Conservation (phyloP, 2,329 filamentous ascomycete genomes). For the Neonectria punicea region DNA sequence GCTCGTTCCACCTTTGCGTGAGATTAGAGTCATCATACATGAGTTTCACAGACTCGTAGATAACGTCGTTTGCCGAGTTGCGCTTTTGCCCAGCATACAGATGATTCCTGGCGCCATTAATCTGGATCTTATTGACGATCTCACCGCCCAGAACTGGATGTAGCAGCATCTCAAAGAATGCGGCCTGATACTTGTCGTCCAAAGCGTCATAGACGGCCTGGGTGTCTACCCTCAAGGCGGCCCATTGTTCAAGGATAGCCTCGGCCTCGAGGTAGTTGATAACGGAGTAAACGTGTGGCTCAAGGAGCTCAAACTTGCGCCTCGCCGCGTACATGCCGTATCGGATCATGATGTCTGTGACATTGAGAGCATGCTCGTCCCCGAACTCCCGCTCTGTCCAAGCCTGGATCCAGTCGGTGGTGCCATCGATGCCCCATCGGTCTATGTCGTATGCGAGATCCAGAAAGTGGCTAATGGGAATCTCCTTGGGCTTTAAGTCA, state of each 20-base stretch:
- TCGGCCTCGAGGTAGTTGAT: constrained; percentile 71
- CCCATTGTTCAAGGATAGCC: constrained; percentile 63
- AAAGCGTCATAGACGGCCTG: constrained; percentile 57
- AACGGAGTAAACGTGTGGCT: constrained; percentile 65
- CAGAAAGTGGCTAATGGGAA: constrained; percentile 66
- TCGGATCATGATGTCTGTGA: constrained; percentile 57
- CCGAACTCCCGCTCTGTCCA: constrained; percentile 65
- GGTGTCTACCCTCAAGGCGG: constrained; percentile 56
- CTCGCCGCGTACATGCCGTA: constrained; percentile 64
- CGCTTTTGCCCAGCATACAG: constrained; percentile 66
- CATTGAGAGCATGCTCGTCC: constrained; percentile 53
- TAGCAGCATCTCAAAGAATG: constrained; percentile 70
- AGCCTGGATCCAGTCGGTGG: constrained; percentile 50
- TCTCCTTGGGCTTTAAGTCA: constrained; percentile 68
- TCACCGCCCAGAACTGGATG: constrained; percentile 68
- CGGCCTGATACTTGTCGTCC: constrained; percentile 55
- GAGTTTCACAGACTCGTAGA: not conserved
- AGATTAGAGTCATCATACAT: not conserved
- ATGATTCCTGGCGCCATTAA: constrained; percentile 60
- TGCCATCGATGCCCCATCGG: constrained; percentile 48
- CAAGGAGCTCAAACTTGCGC: constrained; percentile 70
- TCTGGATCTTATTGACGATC: constrained; percentile 62
- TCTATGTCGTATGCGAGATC: constrained; percentile 67
- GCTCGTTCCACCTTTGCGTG: not conserved
- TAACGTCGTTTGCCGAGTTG: constrained; percentile 60